Evolutionary conservation across 2,329 filamentous ascomycete genomes (phyloP).

Genomic region (Monilinia aucupariae): DNA sequence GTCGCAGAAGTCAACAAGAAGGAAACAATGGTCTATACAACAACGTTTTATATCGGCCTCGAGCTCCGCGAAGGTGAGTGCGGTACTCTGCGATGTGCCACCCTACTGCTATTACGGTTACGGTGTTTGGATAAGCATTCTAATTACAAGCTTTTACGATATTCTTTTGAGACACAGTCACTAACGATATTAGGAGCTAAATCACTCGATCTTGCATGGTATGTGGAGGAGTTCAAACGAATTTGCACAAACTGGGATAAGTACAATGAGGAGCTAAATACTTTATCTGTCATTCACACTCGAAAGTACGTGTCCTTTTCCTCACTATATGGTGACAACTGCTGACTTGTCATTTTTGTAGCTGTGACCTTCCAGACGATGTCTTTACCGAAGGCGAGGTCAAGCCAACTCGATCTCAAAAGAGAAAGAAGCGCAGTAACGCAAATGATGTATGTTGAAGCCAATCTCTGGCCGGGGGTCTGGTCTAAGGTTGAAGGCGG

Average conservation of each 20-base stretch:
- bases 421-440: slow-evolving; percentile 34
- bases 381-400: slow-evolving; percentile 78
- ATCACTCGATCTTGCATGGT: slow-evolving; percentile 70
- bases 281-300: slow-evolving; percentile 66
- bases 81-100: not conserved
- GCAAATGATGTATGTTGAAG: slow-evolving; percentile 31
- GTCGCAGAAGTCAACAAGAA: slow-evolving; percentile 34
- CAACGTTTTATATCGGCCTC: slow-evolving; percentile 90
- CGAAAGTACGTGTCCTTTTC: slow-evolving; percentile 61
- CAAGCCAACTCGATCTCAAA: slow-evolving; percentile 46
- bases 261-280: slow-evolving; percentile 70
- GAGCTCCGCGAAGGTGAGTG: slow-evolving; percentile 67
- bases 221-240: slow-evolving; percentile 83
- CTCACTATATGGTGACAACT: slow-evolving; percentile 13
- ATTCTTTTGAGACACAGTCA: slow-evolving; percentile 25
- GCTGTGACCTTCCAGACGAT: slow-evolving; percentile 82
- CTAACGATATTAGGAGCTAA: slow-evolving; percentile 52
- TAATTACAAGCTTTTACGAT: not conserved
- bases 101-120: not conserved
- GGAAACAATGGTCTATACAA: slow-evolving; percentile 62
- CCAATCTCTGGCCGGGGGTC: slow-evolving; percentile 15
- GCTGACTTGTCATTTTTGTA: slow-evolving; percentile 39
- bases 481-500: slow-evolving; percentile 16
- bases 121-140: not conserved
- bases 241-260: slow-evolving; percentile 70